Conservation (phyloP, 2,329 filamentous ascomycete species). For the Mollisiaceae sp. region DNA sequence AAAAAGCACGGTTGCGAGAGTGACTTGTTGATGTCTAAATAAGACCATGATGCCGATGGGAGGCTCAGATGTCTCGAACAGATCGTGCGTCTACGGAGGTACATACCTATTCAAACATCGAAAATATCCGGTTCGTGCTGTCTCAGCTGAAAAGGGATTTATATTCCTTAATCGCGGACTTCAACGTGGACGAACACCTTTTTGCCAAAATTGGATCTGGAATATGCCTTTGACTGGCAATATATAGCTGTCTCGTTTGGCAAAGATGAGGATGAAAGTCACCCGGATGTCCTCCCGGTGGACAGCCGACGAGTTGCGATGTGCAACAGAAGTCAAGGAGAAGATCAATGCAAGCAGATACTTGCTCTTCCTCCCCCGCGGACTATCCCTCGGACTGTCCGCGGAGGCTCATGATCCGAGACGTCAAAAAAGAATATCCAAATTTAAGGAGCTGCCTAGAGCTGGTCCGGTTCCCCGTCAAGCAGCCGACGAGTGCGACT, state of each 20-base stretch:
- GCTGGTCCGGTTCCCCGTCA: slow-evolving; percentile 6
- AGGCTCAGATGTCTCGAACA: neutral
- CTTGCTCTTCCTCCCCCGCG: too few species aligned
- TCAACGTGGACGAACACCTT: neutral
- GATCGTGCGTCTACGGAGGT: neutral
- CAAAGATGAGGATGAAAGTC: neutral
- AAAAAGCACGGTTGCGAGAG: neutral
- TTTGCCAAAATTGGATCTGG: neutral
- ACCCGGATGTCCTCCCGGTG: neutral
- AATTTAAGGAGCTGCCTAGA: too few species aligned
- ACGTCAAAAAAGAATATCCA: neutral
- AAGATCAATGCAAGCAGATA: neutral
- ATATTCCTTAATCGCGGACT: neutral
- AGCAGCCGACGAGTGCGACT: slow-evolving; percentile 6
- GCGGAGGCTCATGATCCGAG: neutral
- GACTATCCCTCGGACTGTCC: neutral
- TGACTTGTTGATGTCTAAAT: neutral
- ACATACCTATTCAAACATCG: slow-evolving; percentile 1
- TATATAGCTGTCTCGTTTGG: neutral
- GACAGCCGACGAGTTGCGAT: slow-evolving; percentile 5
- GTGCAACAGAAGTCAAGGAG: neutral
- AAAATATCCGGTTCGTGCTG: neutral
- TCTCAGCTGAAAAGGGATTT: neutral
- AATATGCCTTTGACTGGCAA: neutral
- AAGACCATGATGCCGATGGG: neutral